A percentile compares a stretch with the other conserved stretches of the same genome.
Evolutionary conservation across 1,284 basidiomycete genomes (phyloP).

Genomic region (Bjerkandera adusta): DNA sequence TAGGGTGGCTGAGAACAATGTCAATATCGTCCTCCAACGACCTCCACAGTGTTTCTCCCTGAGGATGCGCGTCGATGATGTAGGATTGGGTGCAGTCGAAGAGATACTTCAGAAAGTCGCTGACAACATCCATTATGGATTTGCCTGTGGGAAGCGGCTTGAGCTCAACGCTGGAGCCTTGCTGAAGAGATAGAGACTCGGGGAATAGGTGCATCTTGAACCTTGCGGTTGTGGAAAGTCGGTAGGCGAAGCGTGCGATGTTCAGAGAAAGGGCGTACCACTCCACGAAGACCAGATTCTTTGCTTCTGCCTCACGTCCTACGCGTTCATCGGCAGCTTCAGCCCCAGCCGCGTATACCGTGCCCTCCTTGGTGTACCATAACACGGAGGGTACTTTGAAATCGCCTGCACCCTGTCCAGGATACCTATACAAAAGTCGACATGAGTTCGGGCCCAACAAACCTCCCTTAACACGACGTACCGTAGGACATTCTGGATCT

Average conservation of each 20-base stretch:
- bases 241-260: not conserved
- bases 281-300: constrained; percentile 45
- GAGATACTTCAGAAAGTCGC: constrained; percentile 53
- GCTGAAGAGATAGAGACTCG: too few relatives aligned
- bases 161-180: too few relatives aligned
- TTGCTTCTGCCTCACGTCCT: constrained; percentile 41
- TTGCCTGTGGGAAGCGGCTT: constrained; percentile 48
- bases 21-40: constrained; percentile 33
- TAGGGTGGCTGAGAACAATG: constrained; percentile 40
- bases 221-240: constrained; percentile 34
- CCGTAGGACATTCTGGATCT: constrained; percentile 45
- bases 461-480: constrained; percentile 21
- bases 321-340: constrained; percentile 46
- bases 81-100: constrained; percentile 40
- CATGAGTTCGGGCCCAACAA: not conserved
- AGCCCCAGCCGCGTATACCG: constrained; percentile 48
- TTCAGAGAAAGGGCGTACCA: constrained; percentile 35
- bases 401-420: constrained; percentile 23
- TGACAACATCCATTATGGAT: constrained; percentile 43
- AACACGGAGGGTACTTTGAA: constrained; percentile 58
- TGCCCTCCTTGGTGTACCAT: constrained; percentile 49
- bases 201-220: constrained; percentile 58
- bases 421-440: constrained; percentile 31
- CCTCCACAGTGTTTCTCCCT: constrained; percentile 36
- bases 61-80: constrained; percentile 46